Evolutionary conservation across 345 rosid species (phyloP).

Genomic region (Ailanthus altissimus): DNA sequence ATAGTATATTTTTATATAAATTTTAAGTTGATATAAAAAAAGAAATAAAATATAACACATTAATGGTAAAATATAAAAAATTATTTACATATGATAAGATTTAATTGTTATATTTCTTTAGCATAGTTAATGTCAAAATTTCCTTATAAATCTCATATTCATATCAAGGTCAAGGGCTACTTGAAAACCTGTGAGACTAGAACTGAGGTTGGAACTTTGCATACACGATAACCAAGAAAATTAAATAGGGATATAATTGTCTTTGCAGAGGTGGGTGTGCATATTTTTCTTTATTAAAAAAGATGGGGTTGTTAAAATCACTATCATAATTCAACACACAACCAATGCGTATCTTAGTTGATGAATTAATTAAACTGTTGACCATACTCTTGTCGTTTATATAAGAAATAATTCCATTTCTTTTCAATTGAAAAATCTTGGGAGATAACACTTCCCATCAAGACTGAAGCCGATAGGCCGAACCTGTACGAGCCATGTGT

Average conservation of each 20-base stretch:
- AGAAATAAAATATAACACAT: too few species aligned
- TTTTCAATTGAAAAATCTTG: not conserved
- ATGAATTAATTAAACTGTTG: conserved; percentile 30
- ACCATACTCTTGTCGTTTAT: conserved; percentile 19
- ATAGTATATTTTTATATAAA: too few species aligned
- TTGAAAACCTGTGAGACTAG: too few species aligned
- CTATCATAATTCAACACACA: not conserved
- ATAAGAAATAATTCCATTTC: too few species aligned
- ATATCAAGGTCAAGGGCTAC: too few species aligned
- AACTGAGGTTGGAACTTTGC: not conserved
- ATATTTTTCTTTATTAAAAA: not conserved
- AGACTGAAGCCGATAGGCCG: not conserved
- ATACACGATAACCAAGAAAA: not conserved
- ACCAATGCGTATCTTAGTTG: not conserved
- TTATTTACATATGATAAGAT: too few species aligned
- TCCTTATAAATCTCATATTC: too few species aligned
- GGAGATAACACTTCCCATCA: not conserved
- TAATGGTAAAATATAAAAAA: too few species aligned
- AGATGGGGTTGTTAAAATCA: conserved; percentile 17
- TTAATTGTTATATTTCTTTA: too few species aligned
- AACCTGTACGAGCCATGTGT: not conserved
- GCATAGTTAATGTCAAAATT: too few species aligned
- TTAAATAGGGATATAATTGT: not conserved
- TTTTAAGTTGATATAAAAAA: too few species aligned
- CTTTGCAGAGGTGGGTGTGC: not conserved